phyloP scores from a whole-genome alignment of 768 basidiomycete species.

The Pisolithus orientalis region DNA sequence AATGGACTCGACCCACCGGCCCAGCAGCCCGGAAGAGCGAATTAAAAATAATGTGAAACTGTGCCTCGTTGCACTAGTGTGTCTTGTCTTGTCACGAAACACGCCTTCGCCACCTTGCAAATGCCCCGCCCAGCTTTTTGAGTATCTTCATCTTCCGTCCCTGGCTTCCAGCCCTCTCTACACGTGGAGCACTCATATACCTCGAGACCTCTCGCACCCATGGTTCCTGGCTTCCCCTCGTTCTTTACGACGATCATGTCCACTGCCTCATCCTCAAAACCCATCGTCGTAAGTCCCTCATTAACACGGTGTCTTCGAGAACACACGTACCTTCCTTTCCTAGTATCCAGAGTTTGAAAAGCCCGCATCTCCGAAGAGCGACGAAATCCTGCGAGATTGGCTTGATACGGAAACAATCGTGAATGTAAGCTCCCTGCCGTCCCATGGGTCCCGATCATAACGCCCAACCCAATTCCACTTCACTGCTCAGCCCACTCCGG shows the following conservation, averaged over 20 bases:
- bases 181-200: slow-evolving; percentile 3
- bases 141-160: neutral
- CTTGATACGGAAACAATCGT: slow-evolving; percentile 21
- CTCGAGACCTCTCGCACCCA: slow-evolving; percentile 3
- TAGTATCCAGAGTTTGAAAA: slow-evolving; percentile 5
- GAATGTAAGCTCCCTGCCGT: slow-evolving; percentile 14
- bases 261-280: slow-evolving; percentile 3
- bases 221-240: slow-evolving; percentile 3
- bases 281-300: slow-evolving; percentile 2
- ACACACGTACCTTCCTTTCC: neutral
- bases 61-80: neutral
- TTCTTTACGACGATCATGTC: slow-evolving; percentile 5
- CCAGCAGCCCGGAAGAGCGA: neutral
- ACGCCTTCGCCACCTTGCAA: slow-evolving; percentile 27
- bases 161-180: slow-evolving; percentile 5
- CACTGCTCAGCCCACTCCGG: slow-evolving; percentile 12
- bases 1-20: neutral
- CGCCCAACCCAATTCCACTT: neutral
- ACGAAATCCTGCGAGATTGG: slow-evolving; percentile 15
- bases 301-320: neutral
- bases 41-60: too few relatives aligned
- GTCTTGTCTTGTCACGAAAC: slow-evolving; percentile 22
- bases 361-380: slow-evolving; percentile 5
- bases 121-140: slow-evolving; percentile 2
- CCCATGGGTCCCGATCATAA: neutral